Evolutionary conservation across 768 basidiomycete species (phyloP), one percentile per base, ranked within the genome.

Genomic region (Pisolithus microcarpus): DNA sequence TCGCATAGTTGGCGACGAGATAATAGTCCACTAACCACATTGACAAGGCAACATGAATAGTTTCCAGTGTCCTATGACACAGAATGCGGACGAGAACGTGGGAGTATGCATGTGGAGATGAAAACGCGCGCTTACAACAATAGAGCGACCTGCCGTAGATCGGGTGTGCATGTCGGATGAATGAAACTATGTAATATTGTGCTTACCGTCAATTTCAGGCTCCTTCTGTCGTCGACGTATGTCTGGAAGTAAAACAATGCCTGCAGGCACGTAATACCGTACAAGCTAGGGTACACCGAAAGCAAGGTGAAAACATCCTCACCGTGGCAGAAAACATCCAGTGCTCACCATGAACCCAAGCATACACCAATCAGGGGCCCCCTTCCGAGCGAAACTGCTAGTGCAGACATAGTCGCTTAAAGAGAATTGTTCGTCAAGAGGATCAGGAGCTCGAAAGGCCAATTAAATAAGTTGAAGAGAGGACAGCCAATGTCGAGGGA

Each of bases 311-410:
- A 53, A 43, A 51, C 7, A 7, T 24, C 26, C 6, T 21, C 18
- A 47, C 7, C 19, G 1, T 6, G 1, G 8, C 31, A 5, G 1
- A 30, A 34, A 7, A 19, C 18, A 11, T 31, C 0, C 28, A 15
- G 21, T 36, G 56, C 61, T 59, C 52, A 54, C 65, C 49, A 15
- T 19, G 61, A 24, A 30, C 59, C 58, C 11, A 66, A 34, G 15
- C 63, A 62, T 0, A 61, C 58, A 31, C 65, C 65, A 11, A 66
- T 30, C 39, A 65, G 61, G 1, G 63, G 65, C 0, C 65, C 65
- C 52, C 65, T 53, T 3, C 34, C 50, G n/a, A 64, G 56, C 1
- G 58, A 43, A 19, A 54, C 43, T 5, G 43, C 60, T 11, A 37
- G 8, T 8, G 38, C 39, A 11, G 30, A 39, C 45, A 46, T 46